Base-by-base conservation (phyloP, 257 asterid genomes). In the Ophiorrhiza pumila region DNA sequence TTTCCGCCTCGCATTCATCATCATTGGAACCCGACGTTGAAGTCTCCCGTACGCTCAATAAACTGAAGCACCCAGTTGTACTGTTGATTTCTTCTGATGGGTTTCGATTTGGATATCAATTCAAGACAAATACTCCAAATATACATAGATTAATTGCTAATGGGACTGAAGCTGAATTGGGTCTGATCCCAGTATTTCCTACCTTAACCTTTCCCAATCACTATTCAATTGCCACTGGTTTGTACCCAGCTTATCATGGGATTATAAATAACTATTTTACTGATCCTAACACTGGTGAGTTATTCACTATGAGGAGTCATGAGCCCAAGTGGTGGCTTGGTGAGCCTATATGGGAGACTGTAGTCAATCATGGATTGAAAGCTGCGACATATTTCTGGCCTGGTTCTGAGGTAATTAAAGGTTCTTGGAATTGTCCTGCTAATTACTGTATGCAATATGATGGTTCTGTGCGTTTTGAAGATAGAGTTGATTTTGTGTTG, bases 251-350 rank as follows among this genome's bases (percentile, higher is more conserved):
- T 66, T 84, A 80, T 74, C 94, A 90, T 63, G 96, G 96, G 0
- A 90, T 88, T 27, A 83, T 90, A 65, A 83, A 85, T n/a, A 90
- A 90, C 12, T 74, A 80, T 42, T 90, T 90, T 75, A 72, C 87
- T 23, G 94, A 90, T 81, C 89, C 90, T 0, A 9, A 35, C 6
- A 79, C 82, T 2, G 86, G 89, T 3, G 88, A 85, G n/a, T 13
- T n/a, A 22, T 90, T 90, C 86, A 81, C 52, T 20, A 90, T 82
- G 92, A 15, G 41, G 15, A 90, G 88, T 77, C 90, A 86, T 77
- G 90, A 88, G 59, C 80, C 94, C 0, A 70, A 83, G 37, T 90
- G 96, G 96, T 90, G 96, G 96, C 62, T 87, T n/a, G 96, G 96
- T 0, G 96, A 89, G 78, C 96, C 96, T 7, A 65, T 89, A 29